Percentiles rank a stretch among this genome's conserved stretches.
Evolutionary conservation across 352 stramenopile genomes (phyloP).

Genomic region (Pythium brassicae): DNA sequence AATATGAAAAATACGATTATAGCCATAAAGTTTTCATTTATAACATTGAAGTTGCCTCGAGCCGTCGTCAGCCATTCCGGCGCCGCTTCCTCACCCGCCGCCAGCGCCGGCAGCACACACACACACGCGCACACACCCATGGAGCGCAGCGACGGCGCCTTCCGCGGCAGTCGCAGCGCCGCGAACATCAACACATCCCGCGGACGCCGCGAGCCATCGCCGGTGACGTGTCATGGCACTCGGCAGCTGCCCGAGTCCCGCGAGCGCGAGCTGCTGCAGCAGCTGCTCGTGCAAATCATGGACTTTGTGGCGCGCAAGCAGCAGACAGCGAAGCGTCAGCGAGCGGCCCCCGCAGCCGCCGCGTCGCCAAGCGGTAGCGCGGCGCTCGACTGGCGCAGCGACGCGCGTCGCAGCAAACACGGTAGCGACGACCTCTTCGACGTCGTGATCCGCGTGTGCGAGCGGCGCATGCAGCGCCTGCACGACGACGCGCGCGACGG

Average conservation of each 20-base stretch:
- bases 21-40: no score
- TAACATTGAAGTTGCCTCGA: no score
- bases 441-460: slow-evolving; percentile 47
- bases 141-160: slow-evolving; percentile 1
- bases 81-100: no score
- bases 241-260: slow-evolving; percentile 5
- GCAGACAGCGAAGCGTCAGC: slow-evolving; percentile 27
- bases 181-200: slow-evolving; percentile 16
- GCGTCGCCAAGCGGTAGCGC: neutral
- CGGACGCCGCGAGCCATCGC: neutral
- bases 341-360: neutral
- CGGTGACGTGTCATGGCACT: neutral
- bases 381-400: slow-evolving; percentile 10
- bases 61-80: no score
- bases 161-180: slow-evolving; percentile 15
- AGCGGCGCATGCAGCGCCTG: slow-evolving; percentile 42
- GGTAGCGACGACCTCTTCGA: slow-evolving; percentile 28
- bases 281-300: slow-evolving; percentile 42
- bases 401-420: neutral
- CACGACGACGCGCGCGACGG: slow-evolving; percentile 7
- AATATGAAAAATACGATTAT: no score
- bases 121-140: neutral
- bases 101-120: no score
- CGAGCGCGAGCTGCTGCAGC: slow-evolving; percentile 33
- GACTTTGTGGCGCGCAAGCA: slow-evolving; percentile 50